A percentile compares a stretch with the other conserved stretches of the same genome.
Evolutionary conservation across 208 protist genomes (phyloP).

Genomic region (Wallacemonas sp.): DNA sequence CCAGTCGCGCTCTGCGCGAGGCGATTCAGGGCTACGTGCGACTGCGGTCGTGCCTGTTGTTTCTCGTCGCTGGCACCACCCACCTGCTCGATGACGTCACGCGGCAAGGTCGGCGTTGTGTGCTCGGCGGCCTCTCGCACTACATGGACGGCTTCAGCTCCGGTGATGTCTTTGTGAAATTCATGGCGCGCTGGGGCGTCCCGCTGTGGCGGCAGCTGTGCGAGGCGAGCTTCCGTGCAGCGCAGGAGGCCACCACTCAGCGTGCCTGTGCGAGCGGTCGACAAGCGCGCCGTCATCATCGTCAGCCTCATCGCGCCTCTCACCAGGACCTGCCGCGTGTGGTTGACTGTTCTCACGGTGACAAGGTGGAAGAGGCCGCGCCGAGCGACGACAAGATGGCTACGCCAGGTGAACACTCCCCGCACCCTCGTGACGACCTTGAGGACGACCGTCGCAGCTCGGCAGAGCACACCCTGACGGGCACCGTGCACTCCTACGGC

Average conservation of each 20-base stretch:
- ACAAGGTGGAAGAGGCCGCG: neutral
- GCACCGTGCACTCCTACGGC: conserved; percentile 6
- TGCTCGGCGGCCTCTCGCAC: conserved; percentile 24
- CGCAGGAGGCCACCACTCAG: neutral
- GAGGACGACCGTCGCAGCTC: conserved; percentile 12
- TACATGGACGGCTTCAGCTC: conserved; percentile 31
- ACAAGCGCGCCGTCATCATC: no score
- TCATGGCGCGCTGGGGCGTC: conserved; percentile 55
- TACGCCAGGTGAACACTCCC: no score
- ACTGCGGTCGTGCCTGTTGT: conserved; percentile 42
- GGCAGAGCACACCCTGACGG: neutral
- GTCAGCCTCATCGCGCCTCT: no score
- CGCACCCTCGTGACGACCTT: no score
- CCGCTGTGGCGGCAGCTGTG: conserved; percentile 62
- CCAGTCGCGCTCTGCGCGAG: conserved; percentile 45
- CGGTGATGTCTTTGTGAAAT: conserved; percentile 19
- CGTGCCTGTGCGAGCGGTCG: no score
- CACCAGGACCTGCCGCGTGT: no score
- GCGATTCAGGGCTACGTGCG: conserved; percentile 46
- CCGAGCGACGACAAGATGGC: neutral
- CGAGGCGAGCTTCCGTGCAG: conserved; percentile 16
- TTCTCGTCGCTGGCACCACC: conserved; percentile 41
- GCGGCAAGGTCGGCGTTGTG: conserved; percentile 26
- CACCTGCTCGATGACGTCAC: conserved; percentile 50
- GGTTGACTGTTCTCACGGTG: neutral